Conservation (phyloP, 257 asterid species). For the Leonotis leonurus region DNA sequence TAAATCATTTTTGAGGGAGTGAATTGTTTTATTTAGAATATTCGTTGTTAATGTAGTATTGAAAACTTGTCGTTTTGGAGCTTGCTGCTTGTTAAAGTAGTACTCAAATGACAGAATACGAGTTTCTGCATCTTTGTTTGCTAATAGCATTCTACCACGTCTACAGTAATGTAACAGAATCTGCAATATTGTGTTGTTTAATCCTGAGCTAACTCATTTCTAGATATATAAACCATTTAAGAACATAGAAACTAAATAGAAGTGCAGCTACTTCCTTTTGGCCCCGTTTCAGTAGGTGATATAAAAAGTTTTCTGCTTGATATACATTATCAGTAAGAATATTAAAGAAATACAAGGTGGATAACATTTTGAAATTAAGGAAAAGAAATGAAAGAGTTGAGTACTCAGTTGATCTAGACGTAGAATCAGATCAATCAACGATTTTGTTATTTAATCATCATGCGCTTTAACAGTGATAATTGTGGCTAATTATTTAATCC, state of each 20-base stretch:
- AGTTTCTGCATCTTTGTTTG: conserved; percentile 1
- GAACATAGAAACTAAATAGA: too few relatives aligned
- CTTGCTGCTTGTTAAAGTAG: background rate
- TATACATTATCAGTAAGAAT: too few relatives aligned
- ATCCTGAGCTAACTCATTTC: background rate
- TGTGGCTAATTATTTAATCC: background rate
- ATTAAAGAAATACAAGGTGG: background rate
- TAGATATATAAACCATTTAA: background rate
- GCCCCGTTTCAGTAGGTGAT: background rate
- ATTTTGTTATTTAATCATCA: background rate
- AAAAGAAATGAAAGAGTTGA: background rate
- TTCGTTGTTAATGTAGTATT: too few relatives aligned
- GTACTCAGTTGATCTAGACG: background rate
- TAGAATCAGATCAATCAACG: background rate
- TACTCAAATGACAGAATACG: background rate
- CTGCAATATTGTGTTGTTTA: background rate
- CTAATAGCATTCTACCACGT: background rate
- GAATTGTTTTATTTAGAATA: too few relatives aligned
- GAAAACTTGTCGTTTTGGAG: background rate
- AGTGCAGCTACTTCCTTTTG: too few relatives aligned
- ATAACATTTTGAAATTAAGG: background rate
- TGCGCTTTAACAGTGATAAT: background rate
- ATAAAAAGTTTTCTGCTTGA: background rate
- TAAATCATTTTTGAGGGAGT: too few relatives aligned
- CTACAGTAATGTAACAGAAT: background rate